Evolutionary conservation across 2,329 filamentous ascomycete genomes (phyloP).

Genomic region (Fusarium napiforme): DNA sequence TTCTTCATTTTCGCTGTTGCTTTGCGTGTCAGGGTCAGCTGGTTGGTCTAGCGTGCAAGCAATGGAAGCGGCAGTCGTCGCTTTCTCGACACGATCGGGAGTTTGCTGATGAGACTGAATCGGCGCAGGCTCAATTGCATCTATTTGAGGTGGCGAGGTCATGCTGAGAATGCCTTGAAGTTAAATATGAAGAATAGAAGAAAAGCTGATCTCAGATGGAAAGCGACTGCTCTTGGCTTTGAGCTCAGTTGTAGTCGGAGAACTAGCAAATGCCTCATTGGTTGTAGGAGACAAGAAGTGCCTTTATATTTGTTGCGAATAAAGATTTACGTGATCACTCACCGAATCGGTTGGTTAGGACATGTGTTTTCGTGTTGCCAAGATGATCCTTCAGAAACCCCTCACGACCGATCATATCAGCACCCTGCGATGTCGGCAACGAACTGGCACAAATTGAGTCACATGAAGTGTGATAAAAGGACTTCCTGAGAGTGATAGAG

Average conservation of each 20-base stretch:
- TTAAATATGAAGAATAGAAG: too few species aligned
- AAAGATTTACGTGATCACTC: neutral
- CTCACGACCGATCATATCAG: neutral
- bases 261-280: too few species aligned
- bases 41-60: rapidly evolving
- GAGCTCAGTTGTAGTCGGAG: rapidly evolving
- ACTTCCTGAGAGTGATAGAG: rapidly evolving
- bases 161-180: neutral
- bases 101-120: rapidly evolving
- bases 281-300: too few species aligned
- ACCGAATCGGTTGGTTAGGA: neutral
- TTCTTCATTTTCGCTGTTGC: neutral
- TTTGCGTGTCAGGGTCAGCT: rapidly evolving
- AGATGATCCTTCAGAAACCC: neutral
- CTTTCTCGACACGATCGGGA: rapidly evolving
- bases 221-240: neutral
- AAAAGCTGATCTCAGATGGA: neutral
- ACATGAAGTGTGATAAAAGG: rapidly evolving
- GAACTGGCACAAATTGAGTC: rapidly evolving
- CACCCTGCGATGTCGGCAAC: rapidly evolving
- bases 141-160: rapidly evolving
- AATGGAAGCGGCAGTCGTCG: rapidly evolving
- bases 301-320: too few species aligned
- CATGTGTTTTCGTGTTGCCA: neutral
- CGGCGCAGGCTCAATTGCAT: rapidly evolving